These are phyloP conservation scores for Penicillium expansum DNA, from an alignment of 2,329 filamentous ascomycete species.

Conservation along the genomic window DNA sequence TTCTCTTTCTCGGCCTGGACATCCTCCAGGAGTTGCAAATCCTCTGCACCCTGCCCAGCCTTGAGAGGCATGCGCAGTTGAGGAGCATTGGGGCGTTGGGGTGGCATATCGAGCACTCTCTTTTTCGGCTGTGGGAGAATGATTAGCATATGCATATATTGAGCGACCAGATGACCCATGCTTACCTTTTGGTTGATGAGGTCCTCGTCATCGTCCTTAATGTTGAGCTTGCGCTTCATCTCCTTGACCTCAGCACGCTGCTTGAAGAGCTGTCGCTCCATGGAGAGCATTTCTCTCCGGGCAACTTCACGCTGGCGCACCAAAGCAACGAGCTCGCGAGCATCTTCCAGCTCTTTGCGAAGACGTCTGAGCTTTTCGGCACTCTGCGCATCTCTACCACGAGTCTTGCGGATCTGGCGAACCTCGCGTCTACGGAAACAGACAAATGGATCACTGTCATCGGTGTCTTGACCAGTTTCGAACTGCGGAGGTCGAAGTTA, in stretches of 20 bases:
- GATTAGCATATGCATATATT: constrained; percentile 42
- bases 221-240: constrained; percentile 80
- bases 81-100: constrained; percentile 60
- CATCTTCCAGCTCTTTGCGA: constrained; percentile 85
- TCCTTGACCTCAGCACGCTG: constrained; percentile 79
- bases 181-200: constrained; percentile 89
- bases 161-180: constrained; percentile 22
- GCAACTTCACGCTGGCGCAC: constrained; percentile 76
- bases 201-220: constrained; percentile 92
- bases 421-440: constrained; percentile 96
- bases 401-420: constrained; percentile 89
- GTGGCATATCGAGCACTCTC: constrained; percentile 60
- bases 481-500: constrained; percentile 50
- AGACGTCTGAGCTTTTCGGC: constrained; percentile 92
- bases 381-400: constrained; percentile 88
- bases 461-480: constrained; percentile 88
- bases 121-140: constrained; percentile 63
- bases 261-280: constrained; percentile 77
- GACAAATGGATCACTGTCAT: constrained; percentile 95
- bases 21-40: constrained; percentile 74
- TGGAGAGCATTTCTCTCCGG: constrained; percentile 71
- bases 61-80: constrained; percentile 69
- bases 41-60: constrained; percentile 72
- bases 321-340: constrained; percentile 72
- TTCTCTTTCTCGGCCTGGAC: constrained; percentile 77